Evolutionary conservation across 2,329 filamentous ascomycete genomes (phyloP).

Genomic region (Cladosporium velox): DNA sequence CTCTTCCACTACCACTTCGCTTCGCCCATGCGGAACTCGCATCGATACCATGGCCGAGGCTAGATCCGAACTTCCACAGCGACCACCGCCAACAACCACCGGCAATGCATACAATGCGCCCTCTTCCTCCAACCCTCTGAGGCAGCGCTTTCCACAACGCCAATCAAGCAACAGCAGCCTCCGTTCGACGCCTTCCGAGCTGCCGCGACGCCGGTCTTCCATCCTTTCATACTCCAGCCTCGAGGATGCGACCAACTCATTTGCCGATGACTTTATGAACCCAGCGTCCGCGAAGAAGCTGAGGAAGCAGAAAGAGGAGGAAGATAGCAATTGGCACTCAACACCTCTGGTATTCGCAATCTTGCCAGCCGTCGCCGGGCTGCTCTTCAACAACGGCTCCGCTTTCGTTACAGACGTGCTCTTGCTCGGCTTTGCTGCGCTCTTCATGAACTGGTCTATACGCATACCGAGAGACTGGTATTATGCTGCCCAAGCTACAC

Average conservation of each 20-base stretch:
- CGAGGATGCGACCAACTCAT: constrained; percentile 65
- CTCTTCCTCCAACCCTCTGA: constrained; percentile 9
- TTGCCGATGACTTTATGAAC: constrained; percentile 69
- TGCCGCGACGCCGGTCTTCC: constrained; percentile 67
- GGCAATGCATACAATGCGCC: constrained; percentile 11
- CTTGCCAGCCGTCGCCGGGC: constrained; percentile 79
- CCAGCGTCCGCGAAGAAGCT: constrained; percentile 37
- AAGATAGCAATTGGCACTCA: constrained; percentile 72
- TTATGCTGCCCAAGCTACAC: constrained; percentile 46
- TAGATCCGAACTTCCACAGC: constrained; percentile 13
- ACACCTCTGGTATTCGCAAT: constrained; percentile 82
- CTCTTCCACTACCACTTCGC: neutral
- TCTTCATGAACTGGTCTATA: constrained; percentile 92
- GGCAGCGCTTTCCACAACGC: constrained; percentile 28
- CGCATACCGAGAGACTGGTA: constrained; percentile 78
- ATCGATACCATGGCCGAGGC: constrained; percentile 14
- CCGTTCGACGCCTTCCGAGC: constrained; percentile 26
- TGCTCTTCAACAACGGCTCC: constrained; percentile 82
- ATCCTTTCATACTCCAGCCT: constrained; percentile 75
- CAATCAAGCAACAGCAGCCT: constrained; percentile 23
- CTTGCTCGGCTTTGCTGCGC: constrained; percentile 73
- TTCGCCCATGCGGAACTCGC: constrained; percentile 4
- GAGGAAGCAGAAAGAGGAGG: constrained; percentile 44
- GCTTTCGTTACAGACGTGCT: constrained; percentile 83
- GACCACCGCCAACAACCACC: constrained; percentile 11